Evolutionary conservation across 2,329 filamentous ascomycete species (phyloP).

Genomic region (Monilinia aucupariae): DNA sequence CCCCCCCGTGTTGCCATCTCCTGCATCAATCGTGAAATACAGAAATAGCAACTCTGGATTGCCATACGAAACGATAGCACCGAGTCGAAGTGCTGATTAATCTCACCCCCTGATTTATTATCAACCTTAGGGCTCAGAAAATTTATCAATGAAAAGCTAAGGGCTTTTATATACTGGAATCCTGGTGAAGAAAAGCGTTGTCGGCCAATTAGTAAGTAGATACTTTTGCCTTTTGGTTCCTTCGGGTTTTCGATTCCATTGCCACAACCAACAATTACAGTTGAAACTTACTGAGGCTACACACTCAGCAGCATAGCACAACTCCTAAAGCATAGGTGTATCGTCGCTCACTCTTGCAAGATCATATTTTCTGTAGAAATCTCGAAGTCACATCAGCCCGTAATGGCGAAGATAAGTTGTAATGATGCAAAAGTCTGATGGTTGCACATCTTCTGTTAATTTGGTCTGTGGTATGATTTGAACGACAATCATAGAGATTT

Average conservation of each 20-base stretch:
- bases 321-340: neutral
- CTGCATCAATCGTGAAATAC: neutral
- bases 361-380: neutral
- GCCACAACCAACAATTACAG: neutral
- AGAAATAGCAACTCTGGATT: neutral
- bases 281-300: neutral
- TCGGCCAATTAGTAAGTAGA: neutral
- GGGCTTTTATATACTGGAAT: neutral
- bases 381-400: neutral
- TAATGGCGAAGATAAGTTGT: neutral
- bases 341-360: neutral
- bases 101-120: neutral
- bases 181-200: neutral
- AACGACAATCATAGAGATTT: neutral
- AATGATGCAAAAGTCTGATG: neutral
- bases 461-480: neutral
- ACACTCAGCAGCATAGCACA: neutral
- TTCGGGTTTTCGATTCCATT: neutral
- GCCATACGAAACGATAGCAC: neutral
- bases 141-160: neutral
- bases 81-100: neutral
- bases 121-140: neutral
- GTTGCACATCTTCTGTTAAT: neutral
- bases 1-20: neutral
- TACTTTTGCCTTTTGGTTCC: neutral